Base-by-base conservation (phyloP, 176 grass and related monocot species). In the Aechmea fasciata region DNA sequence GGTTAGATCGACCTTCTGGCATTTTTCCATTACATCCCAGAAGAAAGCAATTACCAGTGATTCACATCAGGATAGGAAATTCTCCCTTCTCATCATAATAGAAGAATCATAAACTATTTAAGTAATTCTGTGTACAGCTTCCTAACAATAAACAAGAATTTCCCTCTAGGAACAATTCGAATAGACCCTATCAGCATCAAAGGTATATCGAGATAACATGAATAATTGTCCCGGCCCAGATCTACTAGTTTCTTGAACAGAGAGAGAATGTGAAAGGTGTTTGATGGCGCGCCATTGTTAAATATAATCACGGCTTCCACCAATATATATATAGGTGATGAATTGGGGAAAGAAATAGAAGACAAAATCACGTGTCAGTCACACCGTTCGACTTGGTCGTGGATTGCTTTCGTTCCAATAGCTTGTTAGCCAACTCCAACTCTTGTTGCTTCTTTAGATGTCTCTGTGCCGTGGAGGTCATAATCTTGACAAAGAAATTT, bases 401-500 rank as follows among this genome's bases (percentile, higher is more conserved):
- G 54, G 53, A 77, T 67, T 11, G 5, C 11, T 17, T 52, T 13
- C 11, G 69, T 33, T 57, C 48, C 2, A 22, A 76, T 64, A 80
- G 76, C 69, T 74, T 87, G 47, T 75, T 86, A 41, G 73, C 70
- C 28, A 93, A 76, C 65, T 99, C 94, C 68, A 82, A 69, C 49
- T 93, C 82, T 61, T 99, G 90, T 59, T 80, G 84, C 57, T 80
- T 85, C 70, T 85, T 90, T 19, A 93, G 82, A 69, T 93, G 90
- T 70, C 71, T 81, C 79, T 88, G 84, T 67, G 95, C 90, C 41
- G 90, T 93, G 11, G 90, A 85, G 72, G 84, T 85, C 80, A 93
- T 70, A 70, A 99, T 99, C 71, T 99, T 91, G 71, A 74, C 74
- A 33, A 90, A 78, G 84, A 99, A 94, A 74, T 99, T 90, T 67